These are phyloP conservation scores for Termitomyces sp. DNA, from an alignment of 768 basidiomycete species.

Conservation along the genomic window DNA sequence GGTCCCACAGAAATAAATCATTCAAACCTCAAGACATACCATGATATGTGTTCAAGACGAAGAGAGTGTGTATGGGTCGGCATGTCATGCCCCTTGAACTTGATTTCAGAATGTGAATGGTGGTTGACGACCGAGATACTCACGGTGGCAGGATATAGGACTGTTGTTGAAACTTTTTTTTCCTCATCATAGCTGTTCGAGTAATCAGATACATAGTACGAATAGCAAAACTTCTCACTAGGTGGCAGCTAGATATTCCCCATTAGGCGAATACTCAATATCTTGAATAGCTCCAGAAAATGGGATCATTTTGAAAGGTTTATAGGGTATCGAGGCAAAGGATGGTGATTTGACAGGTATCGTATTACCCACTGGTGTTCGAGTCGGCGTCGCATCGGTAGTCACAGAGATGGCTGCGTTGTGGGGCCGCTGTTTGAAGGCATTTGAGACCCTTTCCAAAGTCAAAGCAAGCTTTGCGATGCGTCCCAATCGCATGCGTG, in stretches of 20 bases:
- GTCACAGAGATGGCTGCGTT: not conserved
- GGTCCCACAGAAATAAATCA: too few relatives aligned
- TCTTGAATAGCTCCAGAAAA: constrained; percentile 13
- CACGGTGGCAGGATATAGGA: constrained; percentile 3
- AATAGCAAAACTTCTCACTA: not conserved
- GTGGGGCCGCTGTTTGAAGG: not conserved
- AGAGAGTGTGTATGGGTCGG: not conserved
- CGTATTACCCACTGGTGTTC: too few relatives aligned
- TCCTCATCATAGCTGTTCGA: constrained; percentile 9
- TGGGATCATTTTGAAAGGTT: constrained; percentile 1
- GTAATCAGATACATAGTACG: not conserved
- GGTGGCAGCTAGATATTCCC: constrained; percentile 12
- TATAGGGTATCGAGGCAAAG: not conserved
- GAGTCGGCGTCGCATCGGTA: not conserved
- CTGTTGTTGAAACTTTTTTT: constrained; percentile 1
- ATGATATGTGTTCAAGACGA: constrained; percentile 9
- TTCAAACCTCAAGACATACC: constrained; percentile 1
- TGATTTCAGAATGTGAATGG: not conserved
- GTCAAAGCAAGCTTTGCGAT: not conserved
- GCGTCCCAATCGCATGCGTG: not conserved
- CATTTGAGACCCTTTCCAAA: not conserved
- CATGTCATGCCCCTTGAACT: not conserved
- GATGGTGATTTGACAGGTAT: not conserved
- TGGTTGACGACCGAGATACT: not conserved
- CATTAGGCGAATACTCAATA: constrained; percentile 17